Base-by-base conservation (phyloP, 2,329 filamentous ascomycete genomes). In the Exutisphaerella laricina region DNA sequence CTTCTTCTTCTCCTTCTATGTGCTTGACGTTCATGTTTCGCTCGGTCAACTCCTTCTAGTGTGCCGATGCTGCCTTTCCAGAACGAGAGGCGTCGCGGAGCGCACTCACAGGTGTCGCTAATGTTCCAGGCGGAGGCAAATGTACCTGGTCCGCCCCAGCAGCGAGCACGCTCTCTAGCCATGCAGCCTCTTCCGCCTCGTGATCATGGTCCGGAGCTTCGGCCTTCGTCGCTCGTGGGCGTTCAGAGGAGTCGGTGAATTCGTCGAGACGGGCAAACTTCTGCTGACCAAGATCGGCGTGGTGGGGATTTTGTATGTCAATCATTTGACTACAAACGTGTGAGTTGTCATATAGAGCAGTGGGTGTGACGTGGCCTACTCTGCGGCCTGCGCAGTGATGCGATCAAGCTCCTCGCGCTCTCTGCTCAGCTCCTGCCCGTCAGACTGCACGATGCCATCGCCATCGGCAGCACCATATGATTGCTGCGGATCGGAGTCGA, bases 341-440 rank as follows among this genome's bases (percentile, higher is more conserved):
- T 20, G 10, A 3, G 10, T 5, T n/a, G n/a, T n/a, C n/a, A n/a
- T 35, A 23, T 35, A 16, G 17, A 12, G 8, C 20, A 14, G 20
- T 13, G 16, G 20, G 20, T 5, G 28, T 17, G 28, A 9, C 36
- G 18, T 31, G 59, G 23, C 66, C 43, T 55, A 72, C 71, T 72
- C 69, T 17, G 68, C 66, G 9, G 71, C 72, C 50, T 70, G 66
- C 32, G 68, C 67, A 38, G 70, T 73, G 46, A 74, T 70, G 25
- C 67, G 65, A 54, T 72, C 70, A 45, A 73, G 55, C 21, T 66
- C 68, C 52, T 73, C 70, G 29, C 70, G 62, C 55, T 72, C 67
- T 50, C 68, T 64, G 45, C 66, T 61, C 40, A 73, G 61, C 58
- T 73, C 70, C 53, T 73, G 70, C 40, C 70, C 69, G 53, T 73